phyloP scores from a whole-genome alignment of 2,329 filamentous ascomycete species.

The Aureobasidium sp. region DNA sequence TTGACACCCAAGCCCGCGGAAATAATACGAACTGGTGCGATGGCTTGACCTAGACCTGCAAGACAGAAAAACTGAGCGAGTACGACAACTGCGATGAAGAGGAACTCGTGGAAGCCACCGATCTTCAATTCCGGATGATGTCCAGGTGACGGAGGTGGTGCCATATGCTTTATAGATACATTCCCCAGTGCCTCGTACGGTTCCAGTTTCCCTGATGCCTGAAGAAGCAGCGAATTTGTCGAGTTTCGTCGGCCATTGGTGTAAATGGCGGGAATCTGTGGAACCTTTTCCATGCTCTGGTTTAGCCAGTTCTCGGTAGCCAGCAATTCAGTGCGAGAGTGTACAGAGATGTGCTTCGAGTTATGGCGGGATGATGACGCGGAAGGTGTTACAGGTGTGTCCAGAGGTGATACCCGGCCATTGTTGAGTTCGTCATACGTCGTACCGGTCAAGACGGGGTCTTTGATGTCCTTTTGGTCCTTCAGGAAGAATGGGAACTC shows the following conservation, averaged over 20 bases:
- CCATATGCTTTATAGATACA: constrained; percentile 14
- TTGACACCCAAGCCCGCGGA: constrained; percentile 36
- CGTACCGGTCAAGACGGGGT: constrained; percentile 9
- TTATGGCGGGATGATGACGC: constrained; percentile 24
- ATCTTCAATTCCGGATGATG: constrained; percentile 19
- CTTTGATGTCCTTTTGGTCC: constrained; percentile 13
- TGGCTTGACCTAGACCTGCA: constrained; percentile 25
- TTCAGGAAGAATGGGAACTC: background rate
- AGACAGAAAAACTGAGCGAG: constrained; percentile 26
- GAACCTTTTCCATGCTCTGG: constrained; percentile 19
- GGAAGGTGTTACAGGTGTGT: constrained; percentile 14
- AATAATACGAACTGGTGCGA: constrained; percentile 41
- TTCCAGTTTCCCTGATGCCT: constrained; percentile 14
- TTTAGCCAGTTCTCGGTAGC: constrained; percentile 21
- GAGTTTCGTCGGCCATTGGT: constrained; percentile 20
- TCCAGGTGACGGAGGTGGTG: background rate
- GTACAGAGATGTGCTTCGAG: constrained; percentile 28
- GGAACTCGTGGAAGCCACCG: constrained; percentile 21
- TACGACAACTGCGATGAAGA: constrained; percentile 23
- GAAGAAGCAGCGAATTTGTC: constrained; percentile 23
- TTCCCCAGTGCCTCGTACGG: constrained; percentile 20
- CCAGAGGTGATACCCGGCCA: constrained; percentile 9
- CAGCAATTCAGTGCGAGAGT: constrained; percentile 26
- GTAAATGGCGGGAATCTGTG: constrained; percentile 25
- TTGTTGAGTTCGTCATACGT: constrained; percentile 4